A percentile compares a stretch with the other conserved stretches of the same genome.
These are phyloP conservation scores for Collybia mongolica DNA, from an alignment of 768 basidiomycete genomes.

Conservation along the genomic window DNA sequence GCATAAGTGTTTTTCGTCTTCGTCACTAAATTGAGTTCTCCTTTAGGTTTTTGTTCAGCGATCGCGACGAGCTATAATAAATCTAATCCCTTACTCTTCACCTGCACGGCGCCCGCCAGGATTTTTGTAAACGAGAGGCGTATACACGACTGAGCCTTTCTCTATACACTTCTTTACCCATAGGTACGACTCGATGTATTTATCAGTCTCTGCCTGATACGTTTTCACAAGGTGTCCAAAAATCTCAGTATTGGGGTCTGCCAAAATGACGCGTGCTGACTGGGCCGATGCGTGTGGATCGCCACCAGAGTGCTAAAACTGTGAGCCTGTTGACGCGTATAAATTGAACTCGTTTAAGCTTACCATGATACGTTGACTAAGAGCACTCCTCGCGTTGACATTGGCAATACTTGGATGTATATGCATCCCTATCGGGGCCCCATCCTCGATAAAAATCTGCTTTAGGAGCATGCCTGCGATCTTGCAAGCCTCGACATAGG, in stretches of 20 bases:
- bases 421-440: conserved; percentile 68
- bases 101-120: conserved; percentile 79
- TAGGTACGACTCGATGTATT: conserved; percentile 76
- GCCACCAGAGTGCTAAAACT: conserved; percentile 71
- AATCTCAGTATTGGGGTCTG: conserved; percentile 76
- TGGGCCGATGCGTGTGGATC: conserved; percentile 71
- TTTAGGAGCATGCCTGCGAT: conserved; percentile 70
- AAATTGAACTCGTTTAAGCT: conserved; percentile 6
- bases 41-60: conserved; percentile 30
- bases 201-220: conserved; percentile 67
- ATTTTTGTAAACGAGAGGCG: conserved; percentile 80
- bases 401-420: conserved; percentile 83
- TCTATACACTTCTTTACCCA: conserved; percentile 88
- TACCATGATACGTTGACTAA: conserved; percentile 73
- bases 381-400: conserved; percentile 63
- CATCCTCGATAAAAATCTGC: conserved; percentile 74
- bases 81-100: conserved; percentile 61
- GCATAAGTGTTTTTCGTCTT: conserved; percentile 74
- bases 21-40: conserved; percentile 74
- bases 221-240: conserved; percentile 73
- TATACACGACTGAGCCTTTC: conserved; percentile 60
- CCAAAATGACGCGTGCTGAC: conserved; percentile 72
- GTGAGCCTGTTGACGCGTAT: conserved; percentile 1
- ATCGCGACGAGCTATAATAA: background rate
- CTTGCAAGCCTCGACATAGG: conserved; percentile 84